A percentile compares a stretch with the other conserved stretches of the same genome.
Evolutionary conservation across 169 alveolate genomes (phyloP).

Genomic region (Babesia divergens): DNA sequence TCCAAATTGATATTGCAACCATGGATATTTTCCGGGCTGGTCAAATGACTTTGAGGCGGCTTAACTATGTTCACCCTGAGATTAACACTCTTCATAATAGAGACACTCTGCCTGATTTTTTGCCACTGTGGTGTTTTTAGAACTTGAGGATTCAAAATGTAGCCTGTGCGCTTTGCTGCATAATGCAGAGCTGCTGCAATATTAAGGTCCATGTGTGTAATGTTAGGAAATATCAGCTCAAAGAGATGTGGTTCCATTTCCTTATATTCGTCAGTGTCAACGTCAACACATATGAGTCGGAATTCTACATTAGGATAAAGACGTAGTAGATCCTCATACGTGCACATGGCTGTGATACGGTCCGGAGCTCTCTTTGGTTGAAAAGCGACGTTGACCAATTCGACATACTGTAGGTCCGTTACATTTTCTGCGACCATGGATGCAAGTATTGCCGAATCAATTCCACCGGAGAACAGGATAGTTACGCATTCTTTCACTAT

Average conservation of each 20-base stretch:
- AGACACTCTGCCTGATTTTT: slow-evolving; percentile 22
- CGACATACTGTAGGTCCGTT: slow-evolving; percentile 43
- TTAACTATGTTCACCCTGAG: slow-evolving; percentile 34
- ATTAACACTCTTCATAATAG: slow-evolving; percentile 42
- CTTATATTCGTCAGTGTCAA: slow-evolving; percentile 50
- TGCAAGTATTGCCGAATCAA: slow-evolving; percentile 69
- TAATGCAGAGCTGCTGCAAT: slow-evolving; percentile 71
- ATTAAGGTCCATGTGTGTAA: slow-evolving; percentile 72
- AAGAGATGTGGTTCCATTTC: slow-evolving; percentile 54
- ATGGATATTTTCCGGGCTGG: too few relatives aligned
- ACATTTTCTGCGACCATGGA: slow-evolving; percentile 46
- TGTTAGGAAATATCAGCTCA: slow-evolving; percentile 56
- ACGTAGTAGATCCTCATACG: slow-evolving; percentile 64
- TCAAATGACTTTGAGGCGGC: too few relatives aligned
- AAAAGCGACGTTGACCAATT: slow-evolving; percentile 66
- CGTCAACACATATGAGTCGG: slow-evolving; percentile 64
- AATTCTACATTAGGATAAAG: slow-evolving; percentile 60
- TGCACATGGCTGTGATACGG: slow-evolving; percentile 64
- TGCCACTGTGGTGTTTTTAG: slow-evolving; percentile 56
- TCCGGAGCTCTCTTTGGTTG: slow-evolving; percentile 65
- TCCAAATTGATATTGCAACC: too few relatives aligned
- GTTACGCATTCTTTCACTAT: slow-evolving; percentile 29
- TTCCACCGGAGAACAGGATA: slow-evolving; percentile 71
- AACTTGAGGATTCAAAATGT: slow-evolving; percentile 28
- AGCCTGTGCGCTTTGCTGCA: slow-evolving; percentile 63